phyloP scores from a whole-genome alignment of 1,284 basidiomycete species.

The Papiliotrema laurentii region DNA sequence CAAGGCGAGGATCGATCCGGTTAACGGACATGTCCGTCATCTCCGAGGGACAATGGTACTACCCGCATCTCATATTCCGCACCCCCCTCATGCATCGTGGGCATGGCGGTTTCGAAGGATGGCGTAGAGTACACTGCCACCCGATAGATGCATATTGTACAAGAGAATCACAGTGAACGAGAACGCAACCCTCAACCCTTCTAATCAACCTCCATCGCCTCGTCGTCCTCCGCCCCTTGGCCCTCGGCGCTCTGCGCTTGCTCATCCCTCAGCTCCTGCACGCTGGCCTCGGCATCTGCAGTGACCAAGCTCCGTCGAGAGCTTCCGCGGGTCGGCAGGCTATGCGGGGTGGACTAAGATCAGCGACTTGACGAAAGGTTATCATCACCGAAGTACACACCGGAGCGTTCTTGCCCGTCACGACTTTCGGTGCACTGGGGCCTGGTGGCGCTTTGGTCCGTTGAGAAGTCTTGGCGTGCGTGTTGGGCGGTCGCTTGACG shows the following conservation, averaged over 20 bases:
- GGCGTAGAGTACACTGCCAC: too few relatives aligned
- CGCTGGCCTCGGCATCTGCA: slow-evolving; percentile 5
- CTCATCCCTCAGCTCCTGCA: not conserved
- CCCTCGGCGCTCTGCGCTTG: not conserved
- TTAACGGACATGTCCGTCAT: not conserved
- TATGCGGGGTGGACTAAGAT: slow-evolving; percentile 26
- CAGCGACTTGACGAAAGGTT: not conserved
- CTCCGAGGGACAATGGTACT: not conserved
- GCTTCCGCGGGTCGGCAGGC: slow-evolving; percentile 25
- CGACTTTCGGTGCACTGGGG: slow-evolving; percentile 4
- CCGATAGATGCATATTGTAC: too few relatives aligned
- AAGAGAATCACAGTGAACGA: too few relatives aligned
- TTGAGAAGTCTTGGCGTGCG: slow-evolving; percentile 28
- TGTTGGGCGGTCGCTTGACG: slow-evolving; percentile 36
- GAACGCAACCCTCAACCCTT: not conserved
- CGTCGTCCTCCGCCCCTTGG: not conserved
- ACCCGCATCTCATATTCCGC: not conserved
- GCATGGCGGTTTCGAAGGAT: too few relatives aligned
- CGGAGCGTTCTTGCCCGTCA: slow-evolving; percentile 27
- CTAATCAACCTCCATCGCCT: slow-evolving; percentile 1
- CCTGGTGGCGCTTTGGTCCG: slow-evolving; percentile 2
- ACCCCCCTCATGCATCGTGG: not conserved
- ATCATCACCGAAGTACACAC: slow-evolving; percentile 10
- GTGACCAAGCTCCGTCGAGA: slow-evolving; percentile 22
- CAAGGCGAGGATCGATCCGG: not conserved